phyloP scores from a whole-genome alignment of 768 basidiomycete species.

The Xanthoconium purpureum region DNA sequence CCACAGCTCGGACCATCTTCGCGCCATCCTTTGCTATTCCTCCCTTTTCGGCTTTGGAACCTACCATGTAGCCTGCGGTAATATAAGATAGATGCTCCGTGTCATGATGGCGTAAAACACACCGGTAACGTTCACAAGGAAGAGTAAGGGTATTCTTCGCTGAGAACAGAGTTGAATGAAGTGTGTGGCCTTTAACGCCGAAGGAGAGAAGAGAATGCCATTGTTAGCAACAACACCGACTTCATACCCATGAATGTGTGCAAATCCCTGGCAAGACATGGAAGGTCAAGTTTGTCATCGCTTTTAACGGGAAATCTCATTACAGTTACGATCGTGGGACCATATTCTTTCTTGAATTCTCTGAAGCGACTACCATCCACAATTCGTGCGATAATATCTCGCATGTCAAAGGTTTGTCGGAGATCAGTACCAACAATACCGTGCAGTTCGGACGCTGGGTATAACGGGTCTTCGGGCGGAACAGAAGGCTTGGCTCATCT shows the following conservation, averaged over 20 bases:
- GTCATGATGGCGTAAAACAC: constrained; percentile 3
- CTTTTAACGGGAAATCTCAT: constrained; percentile 16
- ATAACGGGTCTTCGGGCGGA: constrained; percentile 68
- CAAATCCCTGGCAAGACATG: constrained; percentile 61
- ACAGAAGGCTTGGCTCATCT: constrained; percentile 48
- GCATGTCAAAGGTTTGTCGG: constrained; percentile 88
- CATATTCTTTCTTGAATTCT: constrained; percentile 97
- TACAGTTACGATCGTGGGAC: constrained; percentile 85
- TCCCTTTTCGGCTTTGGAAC: constrained; percentile 89
- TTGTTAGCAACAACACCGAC: constrained; percentile 95
- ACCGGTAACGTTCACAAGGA: constrained; percentile 95
- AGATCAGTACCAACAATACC: constrained; percentile 90
- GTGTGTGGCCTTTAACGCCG: constrained; percentile 90
- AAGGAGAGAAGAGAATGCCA: constrained; percentile 91
- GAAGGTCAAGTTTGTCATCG: constrained; percentile 3
- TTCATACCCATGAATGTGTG: constrained; percentile 81
- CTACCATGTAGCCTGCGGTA: constrained; percentile 84
- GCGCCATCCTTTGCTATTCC: constrained; percentile 94
- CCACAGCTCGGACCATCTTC: constrained; percentile 95
- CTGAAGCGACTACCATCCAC: constrained; percentile 90
- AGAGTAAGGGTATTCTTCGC: constrained; percentile 82
- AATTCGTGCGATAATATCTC: constrained; percentile 87
- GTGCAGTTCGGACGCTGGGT: constrained; percentile 77
- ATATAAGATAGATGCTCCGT: background rate
- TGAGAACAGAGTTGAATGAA: constrained; percentile 95